Conservation (phyloP, 257 asterid species). For the Petunia secreta region DNA sequence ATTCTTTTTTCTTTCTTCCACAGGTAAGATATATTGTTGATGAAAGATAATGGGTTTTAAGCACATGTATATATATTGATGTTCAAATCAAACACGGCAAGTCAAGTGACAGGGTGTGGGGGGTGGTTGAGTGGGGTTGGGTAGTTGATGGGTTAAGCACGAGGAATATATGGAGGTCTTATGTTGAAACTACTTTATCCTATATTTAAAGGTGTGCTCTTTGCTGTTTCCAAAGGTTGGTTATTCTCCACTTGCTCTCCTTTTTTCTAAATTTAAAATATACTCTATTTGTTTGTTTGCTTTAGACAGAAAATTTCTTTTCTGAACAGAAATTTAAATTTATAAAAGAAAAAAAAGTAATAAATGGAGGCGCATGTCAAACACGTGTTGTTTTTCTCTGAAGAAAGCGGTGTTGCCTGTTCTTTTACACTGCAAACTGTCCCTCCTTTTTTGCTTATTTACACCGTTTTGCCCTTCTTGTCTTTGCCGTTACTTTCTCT, state of each 20-base stretch:
- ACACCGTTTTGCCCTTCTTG: constrained; percentile 25
- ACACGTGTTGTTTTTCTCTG: constrained; percentile 54
- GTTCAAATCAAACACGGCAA: constrained; percentile 1
- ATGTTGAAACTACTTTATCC: not conserved
- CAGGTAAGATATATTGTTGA: not conserved
- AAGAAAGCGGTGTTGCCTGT: constrained; percentile 37
- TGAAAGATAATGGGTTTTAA: not conserved
- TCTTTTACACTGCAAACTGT: not conserved
- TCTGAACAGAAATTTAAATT: not conserved
- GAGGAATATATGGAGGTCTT: constrained; percentile 57
- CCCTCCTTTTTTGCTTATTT: constrained; percentile 26
- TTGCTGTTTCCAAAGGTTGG: constrained; percentile 3
- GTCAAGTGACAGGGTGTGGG: not conserved
- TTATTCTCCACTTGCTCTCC: constrained; percentile 5
- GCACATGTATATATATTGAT: constrained; percentile 22
- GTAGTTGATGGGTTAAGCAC: constrained; percentile 40
- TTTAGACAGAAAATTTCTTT: not conserved
- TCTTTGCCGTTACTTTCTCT: not conserved
- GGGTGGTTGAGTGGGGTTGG: not conserved
- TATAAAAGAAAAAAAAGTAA: not conserved
- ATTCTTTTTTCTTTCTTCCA: not conserved
- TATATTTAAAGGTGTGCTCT: constrained; percentile 13
- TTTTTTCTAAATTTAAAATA: not conserved
- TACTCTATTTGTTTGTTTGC: not conserved
- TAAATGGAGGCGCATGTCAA: constrained; percentile 29